Percentiles rank a stretch among this genome's conserved stretches.
phyloP scores from a whole-genome alignment of 129 eudicot species.

The Helichrysum umbraculigerum region DNA sequence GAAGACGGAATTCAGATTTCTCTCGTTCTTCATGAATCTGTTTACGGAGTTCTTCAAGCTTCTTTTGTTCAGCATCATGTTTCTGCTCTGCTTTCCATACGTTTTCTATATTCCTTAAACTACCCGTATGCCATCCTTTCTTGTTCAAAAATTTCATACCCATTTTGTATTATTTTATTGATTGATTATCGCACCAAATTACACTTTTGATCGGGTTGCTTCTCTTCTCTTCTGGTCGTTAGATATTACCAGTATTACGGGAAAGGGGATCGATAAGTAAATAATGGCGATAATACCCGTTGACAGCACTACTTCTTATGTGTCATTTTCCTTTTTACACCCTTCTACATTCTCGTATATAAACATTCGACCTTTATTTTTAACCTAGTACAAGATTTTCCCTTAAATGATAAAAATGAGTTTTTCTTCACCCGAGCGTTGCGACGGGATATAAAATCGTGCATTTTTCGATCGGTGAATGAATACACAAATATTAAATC shows the following conservation, averaged over 20 bases:
- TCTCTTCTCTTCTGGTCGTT: background rate
- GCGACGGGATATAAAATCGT: too few relatives aligned
- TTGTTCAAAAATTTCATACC: conserved; percentile 92
- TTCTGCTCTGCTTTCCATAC: conserved; percentile 99
- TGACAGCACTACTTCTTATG: background rate
- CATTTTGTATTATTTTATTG: conserved; percentile 37
- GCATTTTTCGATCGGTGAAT: too few relatives aligned
- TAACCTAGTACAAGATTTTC: too few relatives aligned
- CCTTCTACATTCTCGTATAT: too few relatives aligned
- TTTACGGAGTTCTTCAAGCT: conserved; percentile 87
- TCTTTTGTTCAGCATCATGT: conserved; percentile 83
- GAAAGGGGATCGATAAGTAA: background rate
- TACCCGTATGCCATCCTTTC: conserved; percentile 99
- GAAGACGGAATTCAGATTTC: conserved; percentile 78
- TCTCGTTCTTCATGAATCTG: conserved; percentile 90
- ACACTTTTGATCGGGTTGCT: background rate
- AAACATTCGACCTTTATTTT: background rate
- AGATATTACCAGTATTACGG: background rate
- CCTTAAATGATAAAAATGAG: too few relatives aligned
- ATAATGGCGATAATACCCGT: too few relatives aligned
- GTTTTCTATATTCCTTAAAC: conserved; percentile 87
- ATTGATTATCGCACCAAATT: background rate
- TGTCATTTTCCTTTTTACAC: too few relatives aligned
- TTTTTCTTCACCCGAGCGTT: too few relatives aligned
- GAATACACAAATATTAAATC: too few relatives aligned